A percentile compares a stretch with the other conserved stretches of the same genome.
Conservation (phyloP, 306 rosid species). For the Quercus mongolica region DNA sequence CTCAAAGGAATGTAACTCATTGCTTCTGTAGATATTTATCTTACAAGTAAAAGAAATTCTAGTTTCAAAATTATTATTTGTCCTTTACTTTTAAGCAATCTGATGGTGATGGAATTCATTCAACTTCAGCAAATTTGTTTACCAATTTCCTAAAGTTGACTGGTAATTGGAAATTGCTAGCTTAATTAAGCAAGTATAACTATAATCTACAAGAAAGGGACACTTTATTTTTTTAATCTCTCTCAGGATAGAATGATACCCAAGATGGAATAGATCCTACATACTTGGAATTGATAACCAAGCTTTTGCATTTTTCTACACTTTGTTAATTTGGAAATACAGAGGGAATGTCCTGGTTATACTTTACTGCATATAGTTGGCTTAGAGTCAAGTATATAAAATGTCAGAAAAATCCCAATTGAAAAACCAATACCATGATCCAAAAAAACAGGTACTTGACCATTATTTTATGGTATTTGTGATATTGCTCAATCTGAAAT, state of each 20-base stretch:
- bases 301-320: no score
- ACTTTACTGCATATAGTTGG: no score
- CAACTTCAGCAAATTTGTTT: neutral
- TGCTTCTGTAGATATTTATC: neutral
- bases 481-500: neutral
- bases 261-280: neutral
- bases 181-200: no score
- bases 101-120: neutral
- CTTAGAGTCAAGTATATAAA: no score
- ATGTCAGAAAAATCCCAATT: no score
- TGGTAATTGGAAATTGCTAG: neutral
- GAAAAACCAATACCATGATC: no score
- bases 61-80: neutral
- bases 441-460: no score
- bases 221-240: neutral
- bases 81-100: neutral
- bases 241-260: neutral
- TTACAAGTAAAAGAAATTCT: neutral
- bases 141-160: neutral
- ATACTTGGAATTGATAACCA: no score
- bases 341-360: no score
- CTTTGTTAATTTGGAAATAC: no score
- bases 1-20: neutral
- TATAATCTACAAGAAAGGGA: no score
- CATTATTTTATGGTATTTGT: no score